phyloP scores from a whole-genome alignment of 2,329 filamentous ascomycete genomes.

The Fusarium duplospermum region DNA sequence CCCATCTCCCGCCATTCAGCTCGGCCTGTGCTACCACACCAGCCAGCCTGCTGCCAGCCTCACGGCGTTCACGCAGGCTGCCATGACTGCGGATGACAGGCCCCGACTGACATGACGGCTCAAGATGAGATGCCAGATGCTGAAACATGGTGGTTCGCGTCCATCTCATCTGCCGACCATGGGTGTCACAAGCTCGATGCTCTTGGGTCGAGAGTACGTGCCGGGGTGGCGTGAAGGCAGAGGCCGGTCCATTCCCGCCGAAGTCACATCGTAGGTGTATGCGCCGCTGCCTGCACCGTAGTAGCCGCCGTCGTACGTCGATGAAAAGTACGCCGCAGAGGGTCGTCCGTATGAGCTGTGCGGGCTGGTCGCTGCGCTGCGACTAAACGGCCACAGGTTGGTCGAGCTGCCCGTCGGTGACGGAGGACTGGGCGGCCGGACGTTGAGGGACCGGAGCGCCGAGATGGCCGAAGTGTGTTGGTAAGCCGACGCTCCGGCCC shows the following conservation, averaged over 20 bases:
- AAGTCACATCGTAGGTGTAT: constrained; percentile 53
- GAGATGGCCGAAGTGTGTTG: constrained; percentile 65
- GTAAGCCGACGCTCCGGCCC: constrained; percentile 46
- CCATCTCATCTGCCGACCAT: constrained; percentile 61
- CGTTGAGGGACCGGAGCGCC: constrained; percentile 65
- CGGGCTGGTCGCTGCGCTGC: constrained; percentile 64
- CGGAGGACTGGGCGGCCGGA: constrained; percentile 66
- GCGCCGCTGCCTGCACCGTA: constrained; percentile 44
- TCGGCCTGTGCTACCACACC: constrained; percentile 13
- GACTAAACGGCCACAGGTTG: constrained; percentile 66
- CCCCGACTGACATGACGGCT: background rate
- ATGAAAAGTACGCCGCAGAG: constrained; percentile 58
- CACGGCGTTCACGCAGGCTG: constrained; percentile 14
- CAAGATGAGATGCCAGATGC: background rate
- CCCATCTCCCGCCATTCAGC: constrained; percentile 8
- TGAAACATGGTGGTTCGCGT: constrained; percentile 5
- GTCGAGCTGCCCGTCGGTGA: constrained; percentile 60
- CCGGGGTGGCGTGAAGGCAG: constrained; percentile 67
- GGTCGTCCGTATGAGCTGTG: constrained; percentile 62
- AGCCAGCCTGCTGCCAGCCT: constrained; percentile 8
- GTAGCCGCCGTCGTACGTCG: constrained; percentile 64
- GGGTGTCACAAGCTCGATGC: constrained; percentile 73
- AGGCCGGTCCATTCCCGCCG: constrained; percentile 62
- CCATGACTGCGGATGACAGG: constrained; percentile 3
- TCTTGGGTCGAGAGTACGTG: constrained; percentile 68